Evolutionary conservation across 2,329 filamentous ascomycete species (phyloP).

Genomic region (Phaeosphaeriaceae sp.): DNA sequence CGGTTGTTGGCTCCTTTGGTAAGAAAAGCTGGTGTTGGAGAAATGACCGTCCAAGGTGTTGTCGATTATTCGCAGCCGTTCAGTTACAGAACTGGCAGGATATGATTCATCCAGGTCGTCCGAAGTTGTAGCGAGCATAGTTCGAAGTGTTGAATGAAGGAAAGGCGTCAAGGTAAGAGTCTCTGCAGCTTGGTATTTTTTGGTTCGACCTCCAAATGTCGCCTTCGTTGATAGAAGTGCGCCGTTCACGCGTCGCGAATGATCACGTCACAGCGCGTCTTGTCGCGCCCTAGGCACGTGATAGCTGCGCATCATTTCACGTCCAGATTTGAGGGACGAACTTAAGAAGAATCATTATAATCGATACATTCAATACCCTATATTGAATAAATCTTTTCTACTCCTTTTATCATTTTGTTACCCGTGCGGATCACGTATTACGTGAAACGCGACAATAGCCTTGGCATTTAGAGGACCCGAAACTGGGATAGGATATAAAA

Average conservation of each 20-base stretch:
- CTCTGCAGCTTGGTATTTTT: neutral
- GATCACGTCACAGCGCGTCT: neutral
- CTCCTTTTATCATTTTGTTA: too few species aligned
- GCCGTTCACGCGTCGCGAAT: neutral
- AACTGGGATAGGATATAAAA: too few species aligned
- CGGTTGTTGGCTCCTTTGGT: neutral
- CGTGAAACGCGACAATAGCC: too few species aligned
- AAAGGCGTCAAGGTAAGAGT: neutral
- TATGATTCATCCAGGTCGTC: neutral
- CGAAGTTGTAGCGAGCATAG: neutral
- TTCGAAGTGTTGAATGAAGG: neutral
- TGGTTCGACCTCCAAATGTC: neutral
- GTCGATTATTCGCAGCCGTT: neutral
- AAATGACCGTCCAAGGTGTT: neutral
- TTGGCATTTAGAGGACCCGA: too few species aligned
- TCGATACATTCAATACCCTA: neutral
- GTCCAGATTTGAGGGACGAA: neutral
- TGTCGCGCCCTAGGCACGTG: neutral
- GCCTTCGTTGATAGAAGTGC: neutral
- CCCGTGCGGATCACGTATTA: too few species aligned
- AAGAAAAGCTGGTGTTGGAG: neutral
- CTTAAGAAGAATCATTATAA: neutral
- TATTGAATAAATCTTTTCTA: neutral
- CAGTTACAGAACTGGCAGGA: neutral
- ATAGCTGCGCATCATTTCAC: neutral